Percentiles rank a stretch among this genome's conserved stretches.
Evolutionary conservation across 208 protist genomes (phyloP).

Genomic region (Wallacemonas collosoma): DNA sequence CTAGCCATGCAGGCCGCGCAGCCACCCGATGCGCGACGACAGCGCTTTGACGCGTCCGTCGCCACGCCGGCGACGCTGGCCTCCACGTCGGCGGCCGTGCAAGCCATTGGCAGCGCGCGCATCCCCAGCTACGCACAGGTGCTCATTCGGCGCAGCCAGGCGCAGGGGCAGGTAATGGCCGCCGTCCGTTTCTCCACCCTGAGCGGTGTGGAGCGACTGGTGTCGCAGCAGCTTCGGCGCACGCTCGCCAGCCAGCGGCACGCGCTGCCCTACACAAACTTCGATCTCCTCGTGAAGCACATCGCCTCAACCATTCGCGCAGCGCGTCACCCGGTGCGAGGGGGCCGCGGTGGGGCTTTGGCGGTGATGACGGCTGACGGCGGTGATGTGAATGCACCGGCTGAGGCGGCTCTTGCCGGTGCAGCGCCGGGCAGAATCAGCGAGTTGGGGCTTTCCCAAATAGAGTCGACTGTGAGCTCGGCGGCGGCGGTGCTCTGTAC

Average conservation of each 20-base stretch:
- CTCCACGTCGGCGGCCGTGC: constrained; percentile 20
- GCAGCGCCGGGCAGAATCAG: constrained; percentile 11
- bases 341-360: background rate
- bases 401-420: constrained; percentile 7
- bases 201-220: constrained; percentile 33
- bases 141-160: constrained; percentile 58
- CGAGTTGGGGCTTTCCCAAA: constrained; percentile 22
- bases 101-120: constrained; percentile 23
- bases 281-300: background rate
- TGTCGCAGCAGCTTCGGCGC: constrained; percentile 38
- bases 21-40: constrained; percentile 16
- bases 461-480: constrained; percentile 37
- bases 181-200: constrained; percentile 35
- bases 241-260: constrained; percentile 17
- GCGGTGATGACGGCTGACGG: constrained; percentile 7
- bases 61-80: constrained; percentile 10
- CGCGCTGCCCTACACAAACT: constrained; percentile 10
- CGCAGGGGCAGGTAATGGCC: constrained; percentile 63
- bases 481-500: constrained; percentile 56
- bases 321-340: background rate
- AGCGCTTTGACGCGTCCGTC: background rate
- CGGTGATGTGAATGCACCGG: background rate
- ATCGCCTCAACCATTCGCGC: background rate
- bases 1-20: constrained; percentile 45
- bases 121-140: constrained; percentile 52